These are phyloP conservation scores for Skeletonema grethae DNA, from an alignment of 108 stramenopile genomes.

Conservation along the genomic window DNA sequence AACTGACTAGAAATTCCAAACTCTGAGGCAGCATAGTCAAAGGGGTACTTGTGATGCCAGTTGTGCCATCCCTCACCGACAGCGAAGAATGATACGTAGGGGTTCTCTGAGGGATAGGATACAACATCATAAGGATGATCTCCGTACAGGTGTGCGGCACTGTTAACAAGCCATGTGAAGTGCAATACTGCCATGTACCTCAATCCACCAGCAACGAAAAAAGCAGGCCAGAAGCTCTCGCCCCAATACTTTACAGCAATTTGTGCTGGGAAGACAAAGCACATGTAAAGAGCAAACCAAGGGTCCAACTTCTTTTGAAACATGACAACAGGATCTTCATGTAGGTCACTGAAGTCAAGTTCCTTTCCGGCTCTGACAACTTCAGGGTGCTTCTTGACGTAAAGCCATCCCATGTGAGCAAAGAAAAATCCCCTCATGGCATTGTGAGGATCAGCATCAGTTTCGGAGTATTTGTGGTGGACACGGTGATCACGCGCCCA, in stretches of 20 bases:
- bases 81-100: conserved; percentile 92
- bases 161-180: conserved; percentile 98
- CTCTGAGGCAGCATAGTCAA: conserved; percentile 98
- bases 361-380: conserved; percentile 94
- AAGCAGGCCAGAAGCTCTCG: conserved; percentile 95
- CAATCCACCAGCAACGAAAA: conserved; percentile 95
- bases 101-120: conserved; percentile 96
- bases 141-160: conserved; percentile 97
- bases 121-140: conserved; percentile 97
- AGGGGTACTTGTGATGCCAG: conserved; percentile 99
- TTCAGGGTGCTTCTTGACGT: conserved; percentile 96
- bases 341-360: conserved; percentile 92
- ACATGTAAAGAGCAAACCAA: conserved; percentile 98
- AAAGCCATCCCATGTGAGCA: conserved; percentile 99
- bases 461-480: conserved; percentile 99
- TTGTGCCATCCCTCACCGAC: conserved; percentile 99
- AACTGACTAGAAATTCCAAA: conserved; percentile 95
- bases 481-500: conserved; percentile 98
- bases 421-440: conserved; percentile 99
- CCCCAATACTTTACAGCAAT: conserved; percentile 92
- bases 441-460: conserved; percentile 99
- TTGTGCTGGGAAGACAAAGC: conserved; percentile 97
- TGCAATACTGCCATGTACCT: conserved; percentile 96
- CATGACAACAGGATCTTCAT: conserved; percentile 91
- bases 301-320: conserved; percentile 95